Evolutionary conservation across 2,329 filamentous ascomycete genomes (phyloP).

Genomic region (Sporothrix mexicana): DNA sequence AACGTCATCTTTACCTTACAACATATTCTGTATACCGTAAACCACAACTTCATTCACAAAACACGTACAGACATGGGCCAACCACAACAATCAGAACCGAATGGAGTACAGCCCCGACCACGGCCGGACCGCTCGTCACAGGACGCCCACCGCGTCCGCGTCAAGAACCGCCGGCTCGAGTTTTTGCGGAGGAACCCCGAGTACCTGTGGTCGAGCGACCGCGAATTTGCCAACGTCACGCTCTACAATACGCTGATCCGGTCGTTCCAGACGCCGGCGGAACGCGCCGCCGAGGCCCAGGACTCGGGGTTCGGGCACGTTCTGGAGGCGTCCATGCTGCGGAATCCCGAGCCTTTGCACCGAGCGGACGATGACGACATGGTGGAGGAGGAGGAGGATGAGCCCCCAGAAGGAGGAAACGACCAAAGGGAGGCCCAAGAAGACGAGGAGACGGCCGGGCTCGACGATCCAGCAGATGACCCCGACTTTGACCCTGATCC

Average conservation of each 20-base stretch:
- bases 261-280: conserved; percentile 73
- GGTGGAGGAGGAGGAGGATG: conserved; percentile 33
- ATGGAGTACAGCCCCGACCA: conserved; percentile 46
- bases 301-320: conserved; percentile 78
- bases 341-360: conserved; percentile 32
- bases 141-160: conserved; percentile 55
- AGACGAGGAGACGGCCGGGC: background rate
- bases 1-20: background rate
- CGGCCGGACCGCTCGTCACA: conserved; percentile 52
- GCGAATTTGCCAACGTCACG: conserved; percentile 70
- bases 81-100: background rate
- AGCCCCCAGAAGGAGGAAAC: too few relatives aligned
- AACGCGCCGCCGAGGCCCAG: conserved; percentile 75
- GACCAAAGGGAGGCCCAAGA: too few relatives aligned
- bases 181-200: conserved; percentile 75
- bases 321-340: conserved; percentile 76
- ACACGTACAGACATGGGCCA: background rate
- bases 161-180: conserved; percentile 78
- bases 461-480: conserved; percentile 40
- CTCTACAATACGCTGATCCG: conserved; percentile 83
- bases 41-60: background rate
- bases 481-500: conserved; percentile 56
- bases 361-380: conserved; percentile 25
- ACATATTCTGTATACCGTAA: background rate
- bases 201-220: conserved; percentile 67